These are phyloP conservation scores for Alternaria consortialis DNA, from an alignment of 2,329 filamentous ascomycete genomes.

Conservation along the genomic window DNA sequence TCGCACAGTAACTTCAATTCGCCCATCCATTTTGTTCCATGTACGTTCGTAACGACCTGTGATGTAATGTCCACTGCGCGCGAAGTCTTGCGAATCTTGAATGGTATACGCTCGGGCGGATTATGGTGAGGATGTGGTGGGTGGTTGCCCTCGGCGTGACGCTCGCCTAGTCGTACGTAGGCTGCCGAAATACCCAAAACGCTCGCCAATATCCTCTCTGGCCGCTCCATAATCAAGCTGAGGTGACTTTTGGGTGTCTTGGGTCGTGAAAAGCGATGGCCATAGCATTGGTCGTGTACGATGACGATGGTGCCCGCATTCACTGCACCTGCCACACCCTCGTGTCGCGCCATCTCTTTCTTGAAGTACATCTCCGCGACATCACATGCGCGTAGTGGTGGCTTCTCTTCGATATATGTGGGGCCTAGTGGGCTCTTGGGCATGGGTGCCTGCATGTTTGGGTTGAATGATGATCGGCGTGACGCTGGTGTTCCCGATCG, in stretches of 20 bases:
- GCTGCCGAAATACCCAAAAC: conserved; percentile 84
- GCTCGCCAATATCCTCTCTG: conserved; percentile 86
- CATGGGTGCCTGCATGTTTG: conserved; percentile 51
- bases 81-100: conserved; percentile 83
- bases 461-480: conserved; percentile 57
- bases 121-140: conserved; percentile 72
- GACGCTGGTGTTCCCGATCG: conserved; percentile 48
- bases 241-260: conserved; percentile 76
- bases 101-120: conserved; percentile 72
- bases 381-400: conserved; percentile 61
- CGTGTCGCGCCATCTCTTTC: conserved; percentile 72
- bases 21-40: conserved; percentile 92
- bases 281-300: conserved; percentile 92
- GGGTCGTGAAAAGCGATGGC: conserved; percentile 87
- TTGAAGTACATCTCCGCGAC: conserved; percentile 75
- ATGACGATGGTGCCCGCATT: conserved; percentile 77
- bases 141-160: conserved; percentile 75
- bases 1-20: conserved; percentile 88
- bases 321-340: conserved; percentile 52
- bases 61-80: conserved; percentile 76
- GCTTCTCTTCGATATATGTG: conserved; percentile 50
- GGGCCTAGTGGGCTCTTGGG: conserved; percentile 52
- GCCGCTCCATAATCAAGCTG: conserved; percentile 87
- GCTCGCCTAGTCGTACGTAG: conserved; percentile 87
- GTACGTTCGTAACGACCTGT: conserved; percentile 85